Evolutionary conservation across 2,329 filamentous ascomycete species (phyloP).

Genomic region (Hypoxylon sp.): DNA sequence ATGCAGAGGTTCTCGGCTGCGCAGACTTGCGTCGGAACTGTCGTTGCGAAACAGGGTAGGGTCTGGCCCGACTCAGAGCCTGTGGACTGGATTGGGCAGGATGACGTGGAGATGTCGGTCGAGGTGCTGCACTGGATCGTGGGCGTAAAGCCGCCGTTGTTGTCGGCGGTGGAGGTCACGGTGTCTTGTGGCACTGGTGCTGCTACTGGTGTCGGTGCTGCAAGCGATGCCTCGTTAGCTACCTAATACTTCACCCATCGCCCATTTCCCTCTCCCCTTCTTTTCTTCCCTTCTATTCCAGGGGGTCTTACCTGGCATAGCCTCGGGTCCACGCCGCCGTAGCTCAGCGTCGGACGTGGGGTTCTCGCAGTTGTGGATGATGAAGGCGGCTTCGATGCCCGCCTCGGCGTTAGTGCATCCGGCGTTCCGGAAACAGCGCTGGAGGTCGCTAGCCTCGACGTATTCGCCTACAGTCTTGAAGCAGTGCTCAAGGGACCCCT

Average conservation of each 20-base stretch:
- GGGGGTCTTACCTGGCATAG: conserved; percentile 45
- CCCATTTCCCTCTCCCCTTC: neutral
- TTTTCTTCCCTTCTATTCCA: neutral
- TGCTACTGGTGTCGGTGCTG: conserved; percentile 29
- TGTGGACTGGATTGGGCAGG: conserved; percentile 60
- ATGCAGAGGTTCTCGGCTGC: conserved; percentile 62
- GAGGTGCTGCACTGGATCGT: conserved; percentile 27
- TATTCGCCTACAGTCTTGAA: conserved; percentile 55
- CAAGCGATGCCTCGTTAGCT: neutral
- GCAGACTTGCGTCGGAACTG: conserved; percentile 58
- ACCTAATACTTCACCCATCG: neutral
- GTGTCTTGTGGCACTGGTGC: conserved; percentile 15
- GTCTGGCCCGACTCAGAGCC: conserved; percentile 55
- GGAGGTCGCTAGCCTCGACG: conserved; percentile 55
- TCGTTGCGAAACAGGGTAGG: conserved; percentile 59
- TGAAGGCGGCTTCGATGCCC: conserved; percentile 54
- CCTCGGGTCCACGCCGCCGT: conserved; percentile 45
- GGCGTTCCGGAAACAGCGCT: conserved; percentile 56
- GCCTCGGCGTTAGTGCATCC: conserved; percentile 58
- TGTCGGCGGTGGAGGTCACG: conserved; percentile 23
- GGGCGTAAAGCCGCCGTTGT: neutral
- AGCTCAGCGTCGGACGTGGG: conserved; percentile 44
- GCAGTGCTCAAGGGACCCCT: conserved; percentile 60
- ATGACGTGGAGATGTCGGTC: conserved; percentile 51
- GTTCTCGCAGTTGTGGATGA: conserved; percentile 54